A percentile compares a stretch with the other conserved stretches of the same genome.
Conservation (phyloP, 225 moss, liverwort and hornwort species). For the Pleurozium schreberi region DNA sequence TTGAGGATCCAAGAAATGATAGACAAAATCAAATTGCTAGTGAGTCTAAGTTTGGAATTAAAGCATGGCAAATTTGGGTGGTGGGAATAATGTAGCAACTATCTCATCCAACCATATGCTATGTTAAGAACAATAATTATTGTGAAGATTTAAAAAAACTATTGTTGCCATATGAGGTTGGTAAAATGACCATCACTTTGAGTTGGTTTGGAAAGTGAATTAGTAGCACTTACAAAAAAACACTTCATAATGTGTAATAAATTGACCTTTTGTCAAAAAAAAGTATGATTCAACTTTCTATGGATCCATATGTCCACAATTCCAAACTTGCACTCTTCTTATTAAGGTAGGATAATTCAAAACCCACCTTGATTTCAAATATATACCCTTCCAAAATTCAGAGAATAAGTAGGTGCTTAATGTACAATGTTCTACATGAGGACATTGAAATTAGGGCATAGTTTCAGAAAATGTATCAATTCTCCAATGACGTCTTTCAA, state of each 20-base stretch:
- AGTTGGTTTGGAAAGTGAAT: not conserved
- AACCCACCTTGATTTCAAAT: not conserved
- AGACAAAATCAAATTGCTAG: not conserved
- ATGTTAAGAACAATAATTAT: not conserved
- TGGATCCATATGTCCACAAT: not conserved
- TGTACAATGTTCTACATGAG: not conserved
- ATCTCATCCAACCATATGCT: not conserved
- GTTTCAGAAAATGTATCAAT: not conserved
- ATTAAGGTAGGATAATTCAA: not conserved
- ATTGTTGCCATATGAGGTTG: not conserved
- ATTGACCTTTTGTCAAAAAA: not conserved
- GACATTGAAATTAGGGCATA: not conserved
- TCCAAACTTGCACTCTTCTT: not conserved
- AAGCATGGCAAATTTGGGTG: too few species aligned
- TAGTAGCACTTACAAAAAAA: not conserved
- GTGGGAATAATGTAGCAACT: not conserved
- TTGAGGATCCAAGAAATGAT: not conserved
- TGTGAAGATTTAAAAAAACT: not conserved
- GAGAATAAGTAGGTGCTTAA: not conserved
- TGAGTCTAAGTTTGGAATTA: not conserved
- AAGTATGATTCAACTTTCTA: not conserved
- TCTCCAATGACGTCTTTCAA: too few species aligned
- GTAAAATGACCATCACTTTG: not conserved
- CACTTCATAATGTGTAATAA: not conserved
- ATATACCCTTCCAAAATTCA: rapidly evolving